Evolutionary conservation across 2,329 filamentous ascomycete genomes (phyloP), one percentile per base, ranked within the genome.

Genomic region (Gnomoniopsis sp.): DNA sequence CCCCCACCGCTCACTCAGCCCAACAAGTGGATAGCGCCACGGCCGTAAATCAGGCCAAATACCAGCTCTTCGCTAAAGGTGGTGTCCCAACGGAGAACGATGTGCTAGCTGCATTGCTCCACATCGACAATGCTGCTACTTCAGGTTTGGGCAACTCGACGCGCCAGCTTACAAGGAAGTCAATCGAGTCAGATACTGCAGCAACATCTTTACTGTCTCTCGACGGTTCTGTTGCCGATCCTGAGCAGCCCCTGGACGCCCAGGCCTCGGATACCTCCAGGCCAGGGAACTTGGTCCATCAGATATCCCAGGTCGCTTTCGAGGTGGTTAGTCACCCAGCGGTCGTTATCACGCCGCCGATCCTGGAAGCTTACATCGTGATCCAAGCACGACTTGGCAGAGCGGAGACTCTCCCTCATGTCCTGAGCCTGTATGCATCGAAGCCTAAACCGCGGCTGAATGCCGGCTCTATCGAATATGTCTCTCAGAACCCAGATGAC

Each of bases 401-500:
- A 58, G 87, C 91, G 2, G 85, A 90, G 64, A 87, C 89, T 48
- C 84, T 98, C 62, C 91, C 93, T 7, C 83, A 88, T 60, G 85
- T 92, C 46, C 88, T 99, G 68, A 78, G 87, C 57, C 80, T 97
- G 55, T 98, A 93, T 71, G 90, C 91, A 51, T 84, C 85, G 65
- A 99, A 98, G 73, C 88, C 90, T 11, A 78, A 86, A 62, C 89
- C 92, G 2, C 75, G 81, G 53, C 77, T 85, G 66, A 79, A 79
- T 53, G 80, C 83, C 19, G 82, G 81, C 17, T 81, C 82, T 10
- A 76, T 90, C 54, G 75, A 75, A 62, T 91, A 87, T 68, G 78
- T 77, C 44, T 71, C 79, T 52, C 84, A 84, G 46, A 90, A 89
- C 46, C 88, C 91, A 17, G 86, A 88, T 62, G 81, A 83, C 49